phyloP scores from a whole-genome alignment of 1,139 yeast species.

The Yamadazyma taylorii region DNA sequence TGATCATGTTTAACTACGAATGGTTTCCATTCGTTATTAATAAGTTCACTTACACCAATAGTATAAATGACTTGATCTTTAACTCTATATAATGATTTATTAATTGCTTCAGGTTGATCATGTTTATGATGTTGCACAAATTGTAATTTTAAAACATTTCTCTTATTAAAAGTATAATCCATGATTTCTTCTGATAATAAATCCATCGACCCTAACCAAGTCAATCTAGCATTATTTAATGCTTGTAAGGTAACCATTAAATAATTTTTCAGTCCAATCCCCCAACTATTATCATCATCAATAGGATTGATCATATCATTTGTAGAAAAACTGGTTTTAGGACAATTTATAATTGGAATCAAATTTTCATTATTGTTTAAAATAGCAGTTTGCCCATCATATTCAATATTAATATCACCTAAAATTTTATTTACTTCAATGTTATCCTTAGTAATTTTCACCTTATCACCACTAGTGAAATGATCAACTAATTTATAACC shows the following conservation, averaged over 20 bases:
- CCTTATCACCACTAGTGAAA: constrained; percentile 42
- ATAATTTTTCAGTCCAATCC: constrained; percentile 78
- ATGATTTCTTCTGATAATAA: constrained; percentile 54
- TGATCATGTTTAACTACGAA: constrained; percentile 45
- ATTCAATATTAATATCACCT: constrained; percentile 20
- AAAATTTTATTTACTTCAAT: constrained; percentile 25
- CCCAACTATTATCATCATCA: constrained; percentile 62
- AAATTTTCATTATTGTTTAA: constrained; percentile 55
- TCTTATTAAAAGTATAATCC: constrained; percentile 77
- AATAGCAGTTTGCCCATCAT: constrained; percentile 44
- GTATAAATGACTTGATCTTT: constrained; percentile 67
- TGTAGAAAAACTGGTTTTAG: constrained; percentile 65
- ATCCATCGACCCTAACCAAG: constrained; percentile 74
- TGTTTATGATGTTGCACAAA: constrained; percentile 52
- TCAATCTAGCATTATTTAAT: constrained; percentile 71
- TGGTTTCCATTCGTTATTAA: constrained; percentile 68
- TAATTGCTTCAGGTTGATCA: constrained; percentile 39
- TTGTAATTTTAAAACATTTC: constrained; percentile 59
- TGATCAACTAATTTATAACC: constrained; percentile 68
- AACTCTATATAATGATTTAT: constrained; percentile 62
- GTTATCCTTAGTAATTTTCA: constrained; percentile 24
- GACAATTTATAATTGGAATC: constrained; percentile 70
- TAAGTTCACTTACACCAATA: constrained; percentile 67
- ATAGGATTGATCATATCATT: constrained; percentile 35
- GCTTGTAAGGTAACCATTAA: constrained; percentile 83